Base-by-base conservation (phyloP, 139 green algal genomes). In the Tetradesmus lagerheimii region DNA sequence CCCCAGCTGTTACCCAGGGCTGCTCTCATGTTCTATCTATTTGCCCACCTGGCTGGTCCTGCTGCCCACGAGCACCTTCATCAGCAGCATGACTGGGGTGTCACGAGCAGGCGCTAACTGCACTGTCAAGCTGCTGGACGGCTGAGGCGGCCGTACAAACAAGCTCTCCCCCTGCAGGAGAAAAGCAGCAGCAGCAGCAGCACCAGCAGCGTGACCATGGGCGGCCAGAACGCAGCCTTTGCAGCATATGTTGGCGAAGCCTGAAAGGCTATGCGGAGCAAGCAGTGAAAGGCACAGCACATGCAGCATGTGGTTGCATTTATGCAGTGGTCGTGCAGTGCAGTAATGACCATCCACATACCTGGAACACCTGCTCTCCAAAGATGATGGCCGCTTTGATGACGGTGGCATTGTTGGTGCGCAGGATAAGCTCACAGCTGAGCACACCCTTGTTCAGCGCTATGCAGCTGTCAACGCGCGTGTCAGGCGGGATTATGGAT, bases 361-460 rank as follows among this genome's bases (percentile, higher is more conserved):
- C 87, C 29, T 89, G 85, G 77, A 94, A 94, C 6, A 97, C 87
- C 93, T 96, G 94, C 87, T 96, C 94, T 1, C 85, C 93, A 92
- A 96, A 95, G 39, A 96, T 88, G 34, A 95, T 83, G 20, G 50
- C 92, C 34, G 71, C 94, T 89, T 85, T 92, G 67, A 97, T 96
- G 43, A 97, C 92, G 11, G 92, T 88, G 12, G 94, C 92, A 41
- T 95, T 93, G 90, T 92, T 95, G 77, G 94, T 95, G 9, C 57
- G 83, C 16, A 97, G 89, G 6, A 64, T 86, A 15, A 89, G 71
- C 31, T 89, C 82, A 80, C 82, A 89, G 12, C 27, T 75, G 29
- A 84, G 83, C 35, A 15, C 74, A 11, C 39, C 62, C 66, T 90
- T 87, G 92, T 94, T 95, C 66, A 94, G 79, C 29, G 93, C 92